Evolutionary conservation across 805 yeast species (phyloP).

Genomic region (Ogataea polymorpha): DNA sequence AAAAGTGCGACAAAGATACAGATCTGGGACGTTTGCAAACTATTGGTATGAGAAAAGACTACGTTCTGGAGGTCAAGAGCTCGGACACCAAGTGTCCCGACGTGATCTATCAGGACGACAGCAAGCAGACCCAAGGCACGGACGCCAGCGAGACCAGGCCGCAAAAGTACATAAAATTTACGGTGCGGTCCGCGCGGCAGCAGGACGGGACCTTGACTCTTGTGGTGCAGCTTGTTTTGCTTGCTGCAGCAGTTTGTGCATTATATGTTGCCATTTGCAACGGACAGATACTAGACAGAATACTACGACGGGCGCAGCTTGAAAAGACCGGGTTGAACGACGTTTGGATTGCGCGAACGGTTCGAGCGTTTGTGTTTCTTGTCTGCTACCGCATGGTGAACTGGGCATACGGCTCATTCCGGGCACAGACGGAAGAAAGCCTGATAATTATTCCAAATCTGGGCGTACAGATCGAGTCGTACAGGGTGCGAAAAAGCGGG

Average conservation of each 20-base stretch:
- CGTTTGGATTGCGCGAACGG: conserved; percentile 2
- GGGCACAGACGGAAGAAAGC: conserved; percentile 40
- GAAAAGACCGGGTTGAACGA: neutral
- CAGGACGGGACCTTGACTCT: neutral
- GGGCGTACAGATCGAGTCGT: conserved; percentile 44
- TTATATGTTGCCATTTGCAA: conserved; percentile 2
- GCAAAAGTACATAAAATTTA: conserved; percentile 19
- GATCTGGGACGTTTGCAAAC: neutral
- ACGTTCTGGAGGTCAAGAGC: conserved; percentile 27
- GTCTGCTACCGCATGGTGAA: conserved; percentile 18
- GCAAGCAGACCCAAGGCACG: neutral
- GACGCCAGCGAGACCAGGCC: neutral
- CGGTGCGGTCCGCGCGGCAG: conserved; percentile 16
- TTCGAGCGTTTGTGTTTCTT: conserved; percentile 11
- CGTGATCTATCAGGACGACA: conserved; percentile 17
- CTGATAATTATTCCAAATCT: conserved; percentile 44
- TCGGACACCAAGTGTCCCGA: conserved; percentile 21
- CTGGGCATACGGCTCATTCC: conserved; percentile 24
- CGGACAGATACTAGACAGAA: neutral
- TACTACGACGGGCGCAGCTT: neutral
- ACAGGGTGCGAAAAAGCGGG: conserved; percentile 26
- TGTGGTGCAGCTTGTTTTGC: conserved; percentile 3
- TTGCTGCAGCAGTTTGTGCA: conserved; percentile 7
- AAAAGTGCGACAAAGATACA: conserved; percentile 3
- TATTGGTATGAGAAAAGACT: conserved; percentile 22